These are phyloP conservation scores for Phanerodontia chrysosporium DNA, from an alignment of 768 basidiomycete species.

Conservation along the genomic window DNA sequence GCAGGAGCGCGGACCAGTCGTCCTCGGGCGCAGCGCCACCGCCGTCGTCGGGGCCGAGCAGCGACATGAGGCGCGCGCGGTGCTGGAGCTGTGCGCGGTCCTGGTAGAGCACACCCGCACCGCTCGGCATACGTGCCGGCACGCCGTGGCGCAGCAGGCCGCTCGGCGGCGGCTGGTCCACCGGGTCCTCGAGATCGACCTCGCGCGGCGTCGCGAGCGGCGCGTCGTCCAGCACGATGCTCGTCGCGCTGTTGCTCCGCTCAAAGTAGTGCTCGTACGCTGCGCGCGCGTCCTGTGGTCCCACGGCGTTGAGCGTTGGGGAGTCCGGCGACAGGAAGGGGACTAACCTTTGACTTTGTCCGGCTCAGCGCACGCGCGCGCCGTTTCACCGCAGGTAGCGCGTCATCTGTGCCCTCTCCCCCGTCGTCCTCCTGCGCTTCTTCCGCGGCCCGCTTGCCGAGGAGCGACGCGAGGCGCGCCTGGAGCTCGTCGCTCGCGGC, in stretches of 20 bases:
- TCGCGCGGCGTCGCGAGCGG: conserved; percentile 14
- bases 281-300: not conserved
- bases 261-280: conserved; percentile 1
- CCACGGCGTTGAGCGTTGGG: too few species aligned
- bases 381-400: not conserved
- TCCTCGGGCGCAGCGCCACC: conserved; percentile 19
- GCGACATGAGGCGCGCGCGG: conserved; percentile 50
- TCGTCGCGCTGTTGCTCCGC: conserved; percentile 33
- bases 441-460: conserved; percentile 58
- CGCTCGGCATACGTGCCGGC: conserved; percentile 22
- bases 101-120: conserved; percentile 59
- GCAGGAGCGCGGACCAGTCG: conserved; percentile 4
- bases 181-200: conserved; percentile 19
- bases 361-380: not conserved
- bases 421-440: conserved; percentile 23
- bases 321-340: not conserved
- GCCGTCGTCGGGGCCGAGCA: conserved; percentile 31
- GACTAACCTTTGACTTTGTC: not conserved
- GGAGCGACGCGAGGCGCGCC: conserved; percentile 61
- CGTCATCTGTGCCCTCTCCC: conserved; percentile 17
- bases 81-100: conserved; percentile 62
- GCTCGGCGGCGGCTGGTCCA: not conserved
- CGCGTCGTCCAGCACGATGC: conserved; percentile 34
- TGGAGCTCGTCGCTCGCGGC: conserved; percentile 40
- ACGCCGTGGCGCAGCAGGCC: not conserved